These are phyloP conservation scores for Peterozyma toletana DNA, from an alignment of 805 yeast genomes.

Conservation along the genomic window DNA sequence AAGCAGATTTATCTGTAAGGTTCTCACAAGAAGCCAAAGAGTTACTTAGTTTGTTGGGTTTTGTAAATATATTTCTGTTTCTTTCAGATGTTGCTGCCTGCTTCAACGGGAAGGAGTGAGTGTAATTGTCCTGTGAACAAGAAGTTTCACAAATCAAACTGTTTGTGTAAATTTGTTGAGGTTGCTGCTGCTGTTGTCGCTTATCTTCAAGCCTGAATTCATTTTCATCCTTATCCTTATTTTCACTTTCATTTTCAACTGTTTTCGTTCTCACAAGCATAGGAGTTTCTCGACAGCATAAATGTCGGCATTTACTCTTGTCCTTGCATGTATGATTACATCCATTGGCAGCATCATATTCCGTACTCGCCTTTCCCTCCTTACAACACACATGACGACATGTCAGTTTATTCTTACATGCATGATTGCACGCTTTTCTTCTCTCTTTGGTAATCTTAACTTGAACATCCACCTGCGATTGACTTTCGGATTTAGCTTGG, in stretches of 20 bases:
- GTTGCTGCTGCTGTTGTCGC: too few relatives aligned
- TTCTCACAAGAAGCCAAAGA: too few relatives aligned
- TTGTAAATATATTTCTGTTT: background rate
- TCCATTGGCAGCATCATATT: background rate
- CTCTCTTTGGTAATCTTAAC: constrained; percentile 19
- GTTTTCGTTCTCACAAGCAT: background rate
- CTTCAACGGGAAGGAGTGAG: too few relatives aligned
- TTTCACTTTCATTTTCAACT: background rate
- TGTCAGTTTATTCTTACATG: constrained; percentile 26
- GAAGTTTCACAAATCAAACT: too few relatives aligned
- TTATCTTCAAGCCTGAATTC: too few relatives aligned
- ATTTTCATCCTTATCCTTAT: background rate
- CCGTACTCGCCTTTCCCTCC: constrained; percentile 23
- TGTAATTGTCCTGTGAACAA: too few relatives aligned
- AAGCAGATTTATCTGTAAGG: too few relatives aligned
- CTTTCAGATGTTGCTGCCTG: background rate
- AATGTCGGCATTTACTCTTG: constrained; percentile 29
- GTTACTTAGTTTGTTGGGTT: too few relatives aligned
- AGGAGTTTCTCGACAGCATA: constrained; percentile 12
- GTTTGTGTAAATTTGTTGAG: too few relatives aligned
- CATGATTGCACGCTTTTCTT: constrained; percentile 31
- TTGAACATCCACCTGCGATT: background rate
- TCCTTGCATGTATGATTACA: constrained; percentile 33
- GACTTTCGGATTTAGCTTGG: constrained; percentile 3
- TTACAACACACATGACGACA: constrained; percentile 44